Percentiles rank a stretch among this genome's conserved stretches.
phyloP scores from a whole-genome alignment of 805 yeast species.

The Hanseniaspora thailandica region DNA sequence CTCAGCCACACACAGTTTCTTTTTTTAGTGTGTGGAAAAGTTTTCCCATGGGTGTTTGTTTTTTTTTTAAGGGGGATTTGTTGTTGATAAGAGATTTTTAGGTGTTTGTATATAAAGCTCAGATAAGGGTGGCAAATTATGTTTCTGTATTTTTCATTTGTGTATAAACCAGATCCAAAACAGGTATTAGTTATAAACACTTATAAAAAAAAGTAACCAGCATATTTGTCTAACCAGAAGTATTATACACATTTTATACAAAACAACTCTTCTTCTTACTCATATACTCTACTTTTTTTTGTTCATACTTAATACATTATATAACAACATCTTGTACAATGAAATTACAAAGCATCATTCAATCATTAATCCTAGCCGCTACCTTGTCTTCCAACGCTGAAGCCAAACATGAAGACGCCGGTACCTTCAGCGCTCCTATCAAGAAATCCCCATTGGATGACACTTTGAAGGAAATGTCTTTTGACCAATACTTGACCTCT shows the following conservation, averaged over 20 bases:
- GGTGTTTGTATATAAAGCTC: not conserved
- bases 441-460: conserved; percentile 49
- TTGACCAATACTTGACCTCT: conserved; percentile 42
- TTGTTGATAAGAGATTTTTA: not conserved
- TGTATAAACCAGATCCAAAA: not conserved
- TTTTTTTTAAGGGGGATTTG: not conserved
- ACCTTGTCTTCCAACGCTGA: conserved; percentile 25
- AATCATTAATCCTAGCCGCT: conserved; percentile 23
- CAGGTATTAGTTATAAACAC: too few relatives aligned
- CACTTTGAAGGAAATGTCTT: conserved; percentile 40
- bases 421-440: conserved; percentile 44
- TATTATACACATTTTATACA: too few relatives aligned
- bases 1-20: not conserved
- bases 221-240: too few relatives aligned
- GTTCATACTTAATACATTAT: not conserved
- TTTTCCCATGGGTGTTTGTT: not conserved
- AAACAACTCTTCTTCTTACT: not conserved
- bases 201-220: not conserved
- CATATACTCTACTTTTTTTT: not conserved
- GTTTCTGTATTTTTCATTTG: not conserved
- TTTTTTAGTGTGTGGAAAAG: not conserved
- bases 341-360: conserved; percentile 15
- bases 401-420: conserved; percentile 25
- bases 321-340: not conserved
- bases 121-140: conserved; percentile 1